Evolutionary conservation across 2,329 filamentous ascomycete species (phyloP), one percentile per base, ranked within the genome.

Genomic region (Aschersonia sp.): DNA sequence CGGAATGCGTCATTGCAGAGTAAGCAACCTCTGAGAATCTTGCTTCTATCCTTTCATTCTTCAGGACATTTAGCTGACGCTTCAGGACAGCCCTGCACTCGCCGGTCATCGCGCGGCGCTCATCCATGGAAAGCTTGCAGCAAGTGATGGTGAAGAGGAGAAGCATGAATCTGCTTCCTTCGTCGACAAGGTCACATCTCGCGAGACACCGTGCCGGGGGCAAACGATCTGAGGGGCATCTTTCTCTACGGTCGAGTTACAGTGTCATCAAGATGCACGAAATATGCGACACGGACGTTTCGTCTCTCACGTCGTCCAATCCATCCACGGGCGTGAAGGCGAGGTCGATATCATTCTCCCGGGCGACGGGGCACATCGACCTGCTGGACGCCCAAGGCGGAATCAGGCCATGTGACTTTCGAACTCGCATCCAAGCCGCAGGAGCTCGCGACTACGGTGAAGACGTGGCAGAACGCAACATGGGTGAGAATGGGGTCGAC

Each of bases 391-490:
- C 62, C 7, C 49, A 51, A 35, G 44, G 51, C 1, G 68, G 63
- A 29, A 65, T 77, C 40, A 66, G 58, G 29, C 66, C 68, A 1
- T 59, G 63, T 4, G 65, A 74, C 50, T 74, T 76, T 54, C 60
- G 62, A 45, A 58, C 61, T 11, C 64, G 72, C 22, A 55, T 75
- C 4, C 59, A 68, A 47, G 72, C 74, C 0, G 57, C 70, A 0
- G 74, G 73, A 1, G 62, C 64, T 1, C 65, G 66, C 43, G 68
- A 72, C 45, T 79, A 78, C 52, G 76, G 72, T 14, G 78, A 81
- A 56, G 76, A 79, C 55, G 74, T 80, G 0, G 76, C 74, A 1
- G 74, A 79, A 51, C 66, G 77, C 32, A 80, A 81, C 51, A 63
- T 75, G 44, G 60, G 58, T 6, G 57, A 62, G 39, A 70, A 65